phyloP scores from a whole-genome alignment of 1,139 yeast species.

The Magnusiomyces sp. region DNA sequence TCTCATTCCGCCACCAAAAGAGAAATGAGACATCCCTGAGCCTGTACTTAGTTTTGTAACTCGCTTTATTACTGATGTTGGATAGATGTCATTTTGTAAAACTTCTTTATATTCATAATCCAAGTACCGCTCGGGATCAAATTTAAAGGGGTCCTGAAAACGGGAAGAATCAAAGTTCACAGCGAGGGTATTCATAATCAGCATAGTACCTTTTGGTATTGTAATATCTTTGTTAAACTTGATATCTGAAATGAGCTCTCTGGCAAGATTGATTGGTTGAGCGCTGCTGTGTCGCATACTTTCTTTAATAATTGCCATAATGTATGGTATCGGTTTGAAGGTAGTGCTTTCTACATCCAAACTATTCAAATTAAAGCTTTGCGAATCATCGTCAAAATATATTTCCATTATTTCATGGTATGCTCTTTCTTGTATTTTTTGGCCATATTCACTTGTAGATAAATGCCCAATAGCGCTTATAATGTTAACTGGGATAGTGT shows the following conservation, averaged over 20 bases:
- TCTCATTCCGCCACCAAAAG: slow-evolving; percentile 65
- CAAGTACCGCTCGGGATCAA: slow-evolving; percentile 55
- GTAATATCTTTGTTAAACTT: slow-evolving; percentile 28
- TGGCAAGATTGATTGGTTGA: slow-evolving; percentile 58
- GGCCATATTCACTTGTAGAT: slow-evolving; percentile 41
- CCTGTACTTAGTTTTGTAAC: slow-evolving; percentile 14
- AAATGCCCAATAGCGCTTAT: slow-evolving; percentile 56
- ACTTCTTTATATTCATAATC: slow-evolving; percentile 21
- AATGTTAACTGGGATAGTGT: slow-evolving; percentile 59
- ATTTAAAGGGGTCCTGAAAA: slow-evolving; percentile 42
- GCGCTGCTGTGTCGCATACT: slow-evolving; percentile 56
- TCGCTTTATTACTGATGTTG: neutral
- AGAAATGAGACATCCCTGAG: slow-evolving; percentile 38
- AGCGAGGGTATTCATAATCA: slow-evolving; percentile 61
- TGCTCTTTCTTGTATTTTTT: slow-evolving; percentile 39
- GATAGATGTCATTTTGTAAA: slow-evolving; percentile 11
- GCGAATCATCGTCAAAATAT: slow-evolving; percentile 10
- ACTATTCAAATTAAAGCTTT: too few species aligned
- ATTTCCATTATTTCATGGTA: slow-evolving; percentile 31
- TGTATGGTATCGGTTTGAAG: slow-evolving; percentile 33
- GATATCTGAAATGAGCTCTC: slow-evolving; percentile 48
- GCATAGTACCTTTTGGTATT: slow-evolving; percentile 48
- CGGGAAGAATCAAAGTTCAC: slow-evolving; percentile 54
- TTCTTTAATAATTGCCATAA: slow-evolving; percentile 54
- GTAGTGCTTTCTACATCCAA: too few species aligned